Evolutionary conservation across 2,329 filamentous ascomycete species (phyloP).

Genomic region (Aureobasidium sp.): DNA sequence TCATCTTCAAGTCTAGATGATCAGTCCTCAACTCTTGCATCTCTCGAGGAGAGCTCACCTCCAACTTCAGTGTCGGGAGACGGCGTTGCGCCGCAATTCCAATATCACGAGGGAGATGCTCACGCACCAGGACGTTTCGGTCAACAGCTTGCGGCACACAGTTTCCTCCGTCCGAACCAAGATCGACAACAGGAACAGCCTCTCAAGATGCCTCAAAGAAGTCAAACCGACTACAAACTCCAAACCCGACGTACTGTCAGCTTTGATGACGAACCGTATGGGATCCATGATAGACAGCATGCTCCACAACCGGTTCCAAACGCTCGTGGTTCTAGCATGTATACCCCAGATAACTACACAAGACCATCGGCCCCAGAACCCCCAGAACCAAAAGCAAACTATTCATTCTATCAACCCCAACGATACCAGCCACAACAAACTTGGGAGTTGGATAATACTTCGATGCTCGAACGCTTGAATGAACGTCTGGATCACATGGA

Average conservation of each 20-base stretch:
- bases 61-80: background rate
- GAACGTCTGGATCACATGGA: background rate
- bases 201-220: background rate
- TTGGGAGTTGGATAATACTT: background rate
- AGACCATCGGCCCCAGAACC: background rate
- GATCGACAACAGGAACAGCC: background rate
- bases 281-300: background rate
- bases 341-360: background rate
- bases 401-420: background rate
- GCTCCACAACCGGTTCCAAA: background rate
- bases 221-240: background rate
- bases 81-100: background rate
- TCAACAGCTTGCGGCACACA: background rate
- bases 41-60: background rate
- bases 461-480: background rate
- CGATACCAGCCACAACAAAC: background rate
- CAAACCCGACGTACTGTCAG: background rate
- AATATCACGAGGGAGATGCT: background rate
- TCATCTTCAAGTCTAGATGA: background rate
- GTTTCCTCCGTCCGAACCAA: background rate
- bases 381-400: background rate
- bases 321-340: background rate
- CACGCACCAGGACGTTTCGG: background rate
- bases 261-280: background rate
- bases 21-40: background rate